Conservation (phyloP, 208 protist genomes). For the Leishmania braziliensis region DNA sequence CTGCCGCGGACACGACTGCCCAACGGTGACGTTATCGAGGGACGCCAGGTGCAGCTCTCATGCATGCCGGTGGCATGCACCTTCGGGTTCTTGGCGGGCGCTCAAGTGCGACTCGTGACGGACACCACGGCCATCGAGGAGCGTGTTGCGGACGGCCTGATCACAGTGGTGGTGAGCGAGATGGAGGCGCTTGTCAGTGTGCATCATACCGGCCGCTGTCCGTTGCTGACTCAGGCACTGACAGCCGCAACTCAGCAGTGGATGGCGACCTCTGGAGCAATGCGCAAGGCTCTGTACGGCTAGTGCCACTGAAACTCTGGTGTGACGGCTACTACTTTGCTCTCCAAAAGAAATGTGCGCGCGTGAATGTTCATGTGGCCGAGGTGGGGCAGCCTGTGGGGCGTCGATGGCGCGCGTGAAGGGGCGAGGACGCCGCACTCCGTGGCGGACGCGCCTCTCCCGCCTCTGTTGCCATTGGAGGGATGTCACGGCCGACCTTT, state of each 20-base stretch:
- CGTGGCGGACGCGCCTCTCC: neutral
- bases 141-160: slow-evolving; percentile 51
- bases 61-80: slow-evolving; percentile 67
- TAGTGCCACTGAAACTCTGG: neutral
- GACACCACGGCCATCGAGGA: slow-evolving; percentile 88
- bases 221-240: slow-evolving; percentile 49
- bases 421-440: neutral
- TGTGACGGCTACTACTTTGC: neutral
- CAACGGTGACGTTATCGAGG: slow-evolving; percentile 66
- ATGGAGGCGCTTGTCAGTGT: slow-evolving; percentile 50
- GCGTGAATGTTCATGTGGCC: neutral
- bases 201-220: slow-evolving; percentile 49
- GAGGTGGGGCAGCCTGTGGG: neutral
- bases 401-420: neutral
- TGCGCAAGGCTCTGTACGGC: slow-evolving; percentile 35
- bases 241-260: slow-evolving; percentile 35
- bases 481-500: neutral
- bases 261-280: slow-evolving; percentile 4
- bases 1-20: slow-evolving; percentile 76
- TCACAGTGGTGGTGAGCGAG: slow-evolving; percentile 74
- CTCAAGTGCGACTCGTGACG: slow-evolving; percentile 49
- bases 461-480: too few species aligned
- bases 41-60: slow-evolving; percentile 38
- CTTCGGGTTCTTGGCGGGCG: slow-evolving; percentile 36
- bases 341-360: neutral